These are phyloP conservation scores for Rutstroemia sydowiana DNA, from an alignment of 2,329 filamentous ascomycete species.

Conservation along the genomic window DNA sequence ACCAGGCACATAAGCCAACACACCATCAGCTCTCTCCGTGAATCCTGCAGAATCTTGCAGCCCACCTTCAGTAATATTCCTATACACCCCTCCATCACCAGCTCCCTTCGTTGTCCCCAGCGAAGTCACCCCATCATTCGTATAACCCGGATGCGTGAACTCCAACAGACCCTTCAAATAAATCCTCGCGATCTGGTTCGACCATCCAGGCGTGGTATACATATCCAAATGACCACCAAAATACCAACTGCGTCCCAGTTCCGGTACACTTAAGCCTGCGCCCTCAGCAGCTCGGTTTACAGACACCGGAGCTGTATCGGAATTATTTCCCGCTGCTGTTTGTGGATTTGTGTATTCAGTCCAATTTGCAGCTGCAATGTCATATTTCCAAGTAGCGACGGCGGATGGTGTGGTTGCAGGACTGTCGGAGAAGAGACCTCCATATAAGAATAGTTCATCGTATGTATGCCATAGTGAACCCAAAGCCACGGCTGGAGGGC, in stretches of 20 bases:
- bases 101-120: constrained; percentile 48
- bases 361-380: constrained; percentile 53
- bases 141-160: constrained; percentile 65
- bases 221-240: constrained; percentile 63
- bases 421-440: constrained; percentile 63
- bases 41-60: constrained; percentile 60
- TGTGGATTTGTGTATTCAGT: constrained; percentile 52
- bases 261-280: constrained; percentile 61
- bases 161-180: constrained; percentile 70
- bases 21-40: constrained; percentile 65
- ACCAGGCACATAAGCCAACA: constrained; percentile 66
- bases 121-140: constrained; percentile 53
- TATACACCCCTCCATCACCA: constrained; percentile 54
- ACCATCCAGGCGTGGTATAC: constrained; percentile 54
- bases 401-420: constrained; percentile 48
- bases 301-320: constrained; percentile 44
- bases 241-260: constrained; percentile 66
- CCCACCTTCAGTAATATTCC: constrained; percentile 68
- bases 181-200: constrained; percentile 52
- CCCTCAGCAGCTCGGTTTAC: constrained; percentile 68
- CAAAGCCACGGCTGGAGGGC: constrained; percentile 62
- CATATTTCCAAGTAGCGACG: constrained; percentile 64
- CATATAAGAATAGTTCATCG: constrained; percentile 64
- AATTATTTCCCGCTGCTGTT: constrained; percentile 57
- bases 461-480: constrained; percentile 73